Evolutionary conservation across 2,329 filamentous ascomycete genomes (phyloP), one percentile per base, ranked within the genome.

Genomic region (Coniochaeta pulveracea): DNA sequence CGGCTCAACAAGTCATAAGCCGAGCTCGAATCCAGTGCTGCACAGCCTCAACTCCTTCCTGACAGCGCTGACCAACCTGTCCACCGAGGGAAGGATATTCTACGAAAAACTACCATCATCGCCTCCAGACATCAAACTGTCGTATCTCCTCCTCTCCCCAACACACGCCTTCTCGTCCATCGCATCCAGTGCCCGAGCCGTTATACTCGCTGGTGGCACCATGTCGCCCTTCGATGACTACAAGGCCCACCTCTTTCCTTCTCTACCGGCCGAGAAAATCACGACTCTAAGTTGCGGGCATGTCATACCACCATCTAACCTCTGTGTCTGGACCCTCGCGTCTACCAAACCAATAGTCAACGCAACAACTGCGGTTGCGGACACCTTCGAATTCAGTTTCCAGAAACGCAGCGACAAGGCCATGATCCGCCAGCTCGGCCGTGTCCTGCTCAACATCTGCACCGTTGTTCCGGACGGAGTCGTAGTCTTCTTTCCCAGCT

Each of bases 171-270:
- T 98, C 55, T 80, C 80, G 6, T 82, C 88, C 9, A 81, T 96
- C 33, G 85, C 89, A 2, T 76, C 84, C 19, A 77, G 82, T 40
- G 85, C 91, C 1, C 71, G 86, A 37, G 84, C 89, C 2, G 82
- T 98, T 4, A 80, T 98, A 26, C 64, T 98, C 4, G 91, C 88
- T 0, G 91, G 91, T 37, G 91, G 91, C 15, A 98, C 91, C 17
- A 96, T 98, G 91, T 93, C 91, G 3, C 91, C 91, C 0, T 93
- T 96, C 63, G 73, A 80, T 16, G 91, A 96, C 57, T 98, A 94
- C 56, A 77, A 72, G 22, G 70, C 80, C 4, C 84, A 95, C 46
- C 66, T 98, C 0, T 91, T 98, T 40, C 83, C 89, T 0, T 80
- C 83, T 31, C 55, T 94, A 0, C 51, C 71, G 0, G 44, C 66